These are phyloP conservation scores for Wickerhamiella parazyma DNA, from an alignment of 805 yeast species.

Conservation along the genomic window DNA sequence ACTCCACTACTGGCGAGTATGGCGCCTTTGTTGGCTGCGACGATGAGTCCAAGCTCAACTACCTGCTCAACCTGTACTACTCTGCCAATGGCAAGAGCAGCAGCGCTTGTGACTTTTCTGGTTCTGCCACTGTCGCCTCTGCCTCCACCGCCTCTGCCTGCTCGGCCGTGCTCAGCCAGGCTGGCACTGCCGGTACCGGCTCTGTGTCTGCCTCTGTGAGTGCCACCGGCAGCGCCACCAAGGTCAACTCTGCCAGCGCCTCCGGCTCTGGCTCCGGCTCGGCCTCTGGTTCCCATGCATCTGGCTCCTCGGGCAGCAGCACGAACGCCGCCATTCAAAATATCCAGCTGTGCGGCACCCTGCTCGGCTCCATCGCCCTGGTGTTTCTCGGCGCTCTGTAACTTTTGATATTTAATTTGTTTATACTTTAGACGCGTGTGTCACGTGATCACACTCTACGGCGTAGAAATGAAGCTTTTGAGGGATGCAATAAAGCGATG, in stretches of 20 bases:
- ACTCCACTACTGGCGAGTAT: conserved; percentile 53
- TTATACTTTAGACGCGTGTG: too few species aligned
- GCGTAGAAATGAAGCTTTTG: too few species aligned
- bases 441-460: too few species aligned
- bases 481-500: too few species aligned
- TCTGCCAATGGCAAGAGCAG: conserved; percentile 30
- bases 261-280: conserved; percentile 14
- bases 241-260: conserved; percentile 13
- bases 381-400: conserved; percentile 9
- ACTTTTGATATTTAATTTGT: conserved; percentile 7
- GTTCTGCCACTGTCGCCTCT: conserved; percentile 45
- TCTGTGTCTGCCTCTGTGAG: conserved; percentile 32
- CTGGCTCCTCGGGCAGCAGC: conserved; percentile 9
- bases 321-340: conserved; percentile 1
- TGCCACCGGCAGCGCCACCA: conserved; percentile 23
- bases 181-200: conserved; percentile 62
- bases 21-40: conserved; percentile 68
- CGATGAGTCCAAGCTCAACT: conserved; percentile 55
- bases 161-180: conserved; percentile 40
- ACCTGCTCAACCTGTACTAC: conserved; percentile 52
- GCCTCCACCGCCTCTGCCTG: conserved; percentile 37
- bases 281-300: neutral
- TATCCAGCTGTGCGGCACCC: conserved; percentile 3
- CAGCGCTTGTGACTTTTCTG: conserved; percentile 57
- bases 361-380: conserved; percentile 7